Conservation (phyloP, 2,329 filamentous ascomycete species). For the Fusarium odoratissimum region DNA sequence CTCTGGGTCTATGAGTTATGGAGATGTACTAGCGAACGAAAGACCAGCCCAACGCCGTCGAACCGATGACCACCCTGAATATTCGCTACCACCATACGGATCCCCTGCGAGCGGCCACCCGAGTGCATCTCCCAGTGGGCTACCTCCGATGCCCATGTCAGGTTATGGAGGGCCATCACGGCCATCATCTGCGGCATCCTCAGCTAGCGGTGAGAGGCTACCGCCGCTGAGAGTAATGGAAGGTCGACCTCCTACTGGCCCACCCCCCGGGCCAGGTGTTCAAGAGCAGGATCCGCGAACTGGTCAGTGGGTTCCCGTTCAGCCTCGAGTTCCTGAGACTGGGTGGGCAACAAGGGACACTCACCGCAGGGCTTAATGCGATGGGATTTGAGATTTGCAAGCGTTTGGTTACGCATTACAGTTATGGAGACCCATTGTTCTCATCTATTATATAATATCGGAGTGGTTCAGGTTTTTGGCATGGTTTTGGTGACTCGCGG, state of each 20-base stretch:
- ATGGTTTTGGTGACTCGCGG: slow-evolving; percentile 33
- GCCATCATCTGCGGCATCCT: slow-evolving; percentile 53
- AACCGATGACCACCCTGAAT: slow-evolving; percentile 61
- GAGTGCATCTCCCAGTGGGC: slow-evolving; percentile 48
- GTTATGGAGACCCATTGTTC: slow-evolving; percentile 14
- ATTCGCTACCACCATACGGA: slow-evolving; percentile 54
- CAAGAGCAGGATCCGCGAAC: slow-evolving; percentile 52
- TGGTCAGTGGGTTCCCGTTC: slow-evolving; percentile 51
- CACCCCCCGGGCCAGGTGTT: slow-evolving; percentile 41
- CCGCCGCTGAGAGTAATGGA: slow-evolving; percentile 63
- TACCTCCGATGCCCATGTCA: slow-evolving; percentile 57
- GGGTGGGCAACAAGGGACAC: slow-evolving; percentile 51
- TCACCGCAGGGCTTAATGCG: slow-evolving; percentile 40
- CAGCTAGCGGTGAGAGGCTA: slow-evolving; percentile 56
- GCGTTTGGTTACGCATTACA: not conserved
- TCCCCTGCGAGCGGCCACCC: slow-evolving; percentile 46
- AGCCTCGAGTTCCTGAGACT: slow-evolving; percentile 49
- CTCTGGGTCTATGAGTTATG: slow-evolving; percentile 49
- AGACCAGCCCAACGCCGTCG: slow-evolving; percentile 59
- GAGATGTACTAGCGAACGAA: slow-evolving; percentile 58
- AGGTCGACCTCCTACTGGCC: slow-evolving; percentile 42
- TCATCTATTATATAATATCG: slow-evolving; percentile 41
- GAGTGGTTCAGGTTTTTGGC: slow-evolving; percentile 34
- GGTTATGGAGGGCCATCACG: slow-evolving; percentile 53
- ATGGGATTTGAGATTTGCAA: slow-evolving; percentile 24